A percentile compares a stretch with the other conserved stretches of the same genome.
Conservation (phyloP, 2,329 filamentous ascomycete species). For the Claviceps pazoutovae region DNA sequence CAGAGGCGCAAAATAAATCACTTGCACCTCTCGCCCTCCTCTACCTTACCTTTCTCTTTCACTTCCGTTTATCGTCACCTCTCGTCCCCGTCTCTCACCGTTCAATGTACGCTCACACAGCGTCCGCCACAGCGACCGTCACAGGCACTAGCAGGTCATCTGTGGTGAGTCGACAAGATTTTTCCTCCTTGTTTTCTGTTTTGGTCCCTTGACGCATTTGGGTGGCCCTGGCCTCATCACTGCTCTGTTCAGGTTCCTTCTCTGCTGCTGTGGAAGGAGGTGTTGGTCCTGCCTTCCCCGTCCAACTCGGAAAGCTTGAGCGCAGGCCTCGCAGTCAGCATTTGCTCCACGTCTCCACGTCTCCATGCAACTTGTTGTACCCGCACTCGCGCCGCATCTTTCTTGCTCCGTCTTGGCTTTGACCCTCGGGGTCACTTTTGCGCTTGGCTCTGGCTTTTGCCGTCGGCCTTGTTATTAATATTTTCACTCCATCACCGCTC, state of each 20-base stretch:
- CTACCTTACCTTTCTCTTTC: too few species aligned
- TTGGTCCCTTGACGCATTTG: background rate
- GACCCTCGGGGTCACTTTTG: background rate
- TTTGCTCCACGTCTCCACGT: slow-evolving; percentile 1
- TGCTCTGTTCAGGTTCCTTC: too few species aligned
- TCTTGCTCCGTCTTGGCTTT: slow-evolving; percentile 1
- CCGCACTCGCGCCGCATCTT: slow-evolving; percentile 4
- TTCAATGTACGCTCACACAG: background rate
- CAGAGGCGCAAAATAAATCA: too few species aligned
- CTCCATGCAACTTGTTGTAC: slow-evolving; percentile 4
- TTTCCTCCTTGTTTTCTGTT: slow-evolving; percentile 2
- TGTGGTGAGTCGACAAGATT: slow-evolving; percentile 19
- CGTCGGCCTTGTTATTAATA: background rate
- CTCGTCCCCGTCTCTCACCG: background rate
- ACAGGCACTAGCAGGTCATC: slow-evolving; percentile 12
- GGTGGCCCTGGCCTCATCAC: slow-evolving; percentile 1
- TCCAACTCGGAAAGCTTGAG: background rate
- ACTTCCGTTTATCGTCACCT: background rate
- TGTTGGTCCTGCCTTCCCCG: background rate
- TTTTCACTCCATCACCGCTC: slow-evolving; percentile 3
- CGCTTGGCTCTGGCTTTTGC: slow-evolving; percentile 9
- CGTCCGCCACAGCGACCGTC: background rate
- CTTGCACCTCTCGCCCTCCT: too few species aligned
- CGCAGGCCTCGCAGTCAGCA: background rate
- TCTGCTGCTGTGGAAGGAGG: too few species aligned